A percentile compares a stretch with the other conserved stretches of the same genome.
phyloP scores from a whole-genome alignment of 2,329 filamentous ascomycete genomes.

The Teratosphaeriaceae sp. region DNA sequence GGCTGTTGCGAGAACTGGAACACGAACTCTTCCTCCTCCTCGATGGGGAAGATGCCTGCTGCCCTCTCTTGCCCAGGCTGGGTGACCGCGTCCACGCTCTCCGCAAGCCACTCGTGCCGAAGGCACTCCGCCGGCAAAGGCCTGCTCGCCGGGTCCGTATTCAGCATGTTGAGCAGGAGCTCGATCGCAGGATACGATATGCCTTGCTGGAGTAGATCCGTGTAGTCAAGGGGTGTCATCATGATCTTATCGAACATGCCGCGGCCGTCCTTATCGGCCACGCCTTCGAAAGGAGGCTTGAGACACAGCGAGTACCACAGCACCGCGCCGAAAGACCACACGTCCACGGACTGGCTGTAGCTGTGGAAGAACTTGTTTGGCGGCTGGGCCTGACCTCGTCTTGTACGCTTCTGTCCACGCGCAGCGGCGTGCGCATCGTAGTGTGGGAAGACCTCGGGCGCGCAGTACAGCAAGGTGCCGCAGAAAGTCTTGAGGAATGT shows the following conservation, averaged over 20 bases:
- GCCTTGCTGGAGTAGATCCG: conserved; percentile 51
- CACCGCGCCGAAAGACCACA: conserved; percentile 94
- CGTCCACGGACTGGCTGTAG: conserved; percentile 88
- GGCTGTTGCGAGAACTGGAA: too few relatives aligned
- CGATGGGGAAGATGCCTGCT: conserved; percentile 35
- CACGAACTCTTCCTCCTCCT: conserved; percentile 55
- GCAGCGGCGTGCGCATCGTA: conserved; percentile 58
- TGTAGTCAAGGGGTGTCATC: conserved; percentile 62
- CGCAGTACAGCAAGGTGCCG: conserved; percentile 90
- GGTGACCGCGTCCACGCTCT: not conserved
- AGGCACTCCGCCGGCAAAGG: conserved; percentile 67
- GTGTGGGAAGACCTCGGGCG: conserved; percentile 91
- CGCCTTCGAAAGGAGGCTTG: conserved; percentile 72
- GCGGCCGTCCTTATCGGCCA: conserved; percentile 66
- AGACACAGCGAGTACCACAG: conserved; percentile 80
- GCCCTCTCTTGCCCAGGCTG: not conserved
- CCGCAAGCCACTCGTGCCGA: conserved; percentile 62
- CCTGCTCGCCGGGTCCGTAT: conserved; percentile 69
- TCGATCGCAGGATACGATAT: conserved; percentile 65
- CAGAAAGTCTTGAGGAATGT: conserved; percentile 96
- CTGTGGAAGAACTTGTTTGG: conserved; percentile 49
- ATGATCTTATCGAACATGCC: conserved; percentile 83
- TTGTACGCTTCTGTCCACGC: conserved; percentile 50
- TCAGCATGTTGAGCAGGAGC: conserved; percentile 72
- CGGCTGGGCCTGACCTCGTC: conserved; percentile 41